Conservation (phyloP, 2,329 filamentous ascomycete species). For the Apiospora marii region DNA sequence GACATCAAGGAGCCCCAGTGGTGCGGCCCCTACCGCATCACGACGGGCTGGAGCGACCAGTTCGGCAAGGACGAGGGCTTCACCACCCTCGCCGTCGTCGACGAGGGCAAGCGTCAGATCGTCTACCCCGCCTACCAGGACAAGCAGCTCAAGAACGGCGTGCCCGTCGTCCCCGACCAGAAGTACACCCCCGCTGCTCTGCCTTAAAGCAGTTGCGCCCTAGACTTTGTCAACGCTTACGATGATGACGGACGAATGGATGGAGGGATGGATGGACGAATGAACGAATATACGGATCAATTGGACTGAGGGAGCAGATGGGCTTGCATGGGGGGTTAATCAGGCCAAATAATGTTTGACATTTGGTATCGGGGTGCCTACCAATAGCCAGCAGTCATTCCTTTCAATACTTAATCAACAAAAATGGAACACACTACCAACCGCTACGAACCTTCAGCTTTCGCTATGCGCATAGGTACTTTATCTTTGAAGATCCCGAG, state of each 20-base stretch:
- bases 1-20: conserved; percentile 44
- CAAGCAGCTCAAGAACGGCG: conserved; percentile 41
- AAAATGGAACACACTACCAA: not conserved
- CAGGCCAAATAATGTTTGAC: not conserved
- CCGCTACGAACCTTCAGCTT: not conserved
- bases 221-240: not conserved
- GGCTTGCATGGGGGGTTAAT: not conserved
- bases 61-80: conserved; percentile 62
- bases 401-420: not conserved
- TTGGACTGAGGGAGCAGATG: not conserved
- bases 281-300: not conserved
- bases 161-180: conserved; percentile 26
- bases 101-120: conserved; percentile 53
- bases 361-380: not conserved
- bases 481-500: not conserved
- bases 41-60: conserved; percentile 63
- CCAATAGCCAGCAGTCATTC: not conserved
- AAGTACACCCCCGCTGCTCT: conserved; percentile 27
- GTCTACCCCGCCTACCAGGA: conserved; percentile 63
- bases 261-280: not conserved
- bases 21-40: conserved; percentile 61
- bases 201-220: not conserved
- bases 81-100: conserved; percentile 60
- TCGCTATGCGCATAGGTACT: too few species aligned
- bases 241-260: not conserved